Base-by-base conservation (phyloP, 2,329 filamentous ascomycete species). In the Calonectria multiphialidica region DNA sequence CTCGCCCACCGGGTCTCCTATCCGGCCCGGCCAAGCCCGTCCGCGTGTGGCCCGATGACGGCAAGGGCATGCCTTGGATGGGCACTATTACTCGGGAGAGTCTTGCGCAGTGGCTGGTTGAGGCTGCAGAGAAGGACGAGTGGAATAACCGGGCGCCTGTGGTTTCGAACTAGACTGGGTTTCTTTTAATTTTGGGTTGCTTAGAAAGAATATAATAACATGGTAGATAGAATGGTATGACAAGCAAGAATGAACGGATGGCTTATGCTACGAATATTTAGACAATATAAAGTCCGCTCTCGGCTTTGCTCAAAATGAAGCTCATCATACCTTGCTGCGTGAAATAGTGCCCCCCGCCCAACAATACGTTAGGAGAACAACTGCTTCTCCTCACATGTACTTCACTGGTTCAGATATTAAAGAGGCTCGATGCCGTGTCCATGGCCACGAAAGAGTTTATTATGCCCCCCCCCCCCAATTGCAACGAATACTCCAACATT, bases 81-180 rank as follows among this genome's bases (percentile, higher is more conserved):
- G 81, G 84, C 10, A 82, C 76, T 74, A 74, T 83, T 33, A 82
- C 79, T 2, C 75, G 83, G 37, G 78, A 77, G 18, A 86, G 84
- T 73, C 84, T 90, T 9, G 88, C 86, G 10, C 76, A 72, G 18
- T 90, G 86, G 77, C 74, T 89, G 74, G 82, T 89, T 5, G 81
- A 85, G 67, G 86, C 83, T 2, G 82, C 82, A 0, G 86, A 86
- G 78, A 82, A 76, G 37, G 74, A 76, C 4, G 78, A 83, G 9
- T 89, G 85, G 84, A 82, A 87, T 75, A 79, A 83, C 9, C 83
- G 67, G 44, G 82, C 86, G 1, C 87, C 88, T 5, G 86, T 89
- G 2, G 84, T 90, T 67, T 82, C 84, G 16, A 87, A 88, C 71
- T 85, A 75, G 57, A 23, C 10, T 15, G 40, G 15, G 9, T 16